These are phyloP conservation scores for Citrus glauca DNA, from an alignment of 345 rosid genomes.

Conservation along the genomic window DNA sequence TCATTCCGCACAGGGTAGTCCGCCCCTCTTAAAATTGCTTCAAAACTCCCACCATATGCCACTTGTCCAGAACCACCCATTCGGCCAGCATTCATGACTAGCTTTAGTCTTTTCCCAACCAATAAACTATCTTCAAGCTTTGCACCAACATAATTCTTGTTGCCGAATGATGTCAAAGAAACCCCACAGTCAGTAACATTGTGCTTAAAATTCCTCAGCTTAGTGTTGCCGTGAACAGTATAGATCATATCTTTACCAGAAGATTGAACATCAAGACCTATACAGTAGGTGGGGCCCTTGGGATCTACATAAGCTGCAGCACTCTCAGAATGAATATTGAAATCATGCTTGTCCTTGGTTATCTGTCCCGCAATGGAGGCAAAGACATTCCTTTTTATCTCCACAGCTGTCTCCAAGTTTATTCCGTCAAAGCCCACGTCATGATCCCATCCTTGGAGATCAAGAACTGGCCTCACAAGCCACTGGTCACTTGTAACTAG, in stretches of 20 bases:
- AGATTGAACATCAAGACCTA: conserved; percentile 76
- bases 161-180: conserved; percentile 56
- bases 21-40: conserved; percentile 68
- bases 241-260: conserved; percentile 69
- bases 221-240: conserved; percentile 55
- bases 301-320: conserved; percentile 53
- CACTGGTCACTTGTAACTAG: conserved; percentile 52
- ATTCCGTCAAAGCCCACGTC: conserved; percentile 93
- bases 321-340: conserved; percentile 74
- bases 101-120: conserved; percentile 69
- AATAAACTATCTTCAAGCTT: conserved; percentile 73
- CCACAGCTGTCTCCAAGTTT: conserved; percentile 67
- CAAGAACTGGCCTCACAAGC: conserved; percentile 78
- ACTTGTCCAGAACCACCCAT: conserved; percentile 57
- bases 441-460: conserved; percentile 95
- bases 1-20: conserved; percentile 78
- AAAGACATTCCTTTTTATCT: conserved; percentile 40
- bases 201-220: conserved; percentile 54
- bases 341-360: conserved; percentile 74
- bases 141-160: conserved; percentile 62
- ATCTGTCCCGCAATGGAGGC: conserved; percentile 66
- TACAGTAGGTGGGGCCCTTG: conserved; percentile 46
- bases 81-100: conserved; percentile 60
- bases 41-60: conserved; percentile 74
- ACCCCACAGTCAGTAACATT: conserved; percentile 62